Evolutionary conservation across 176 grass and related monocot genomes (phyloP).

Genomic region (Rhynchospora pubera): DNA sequence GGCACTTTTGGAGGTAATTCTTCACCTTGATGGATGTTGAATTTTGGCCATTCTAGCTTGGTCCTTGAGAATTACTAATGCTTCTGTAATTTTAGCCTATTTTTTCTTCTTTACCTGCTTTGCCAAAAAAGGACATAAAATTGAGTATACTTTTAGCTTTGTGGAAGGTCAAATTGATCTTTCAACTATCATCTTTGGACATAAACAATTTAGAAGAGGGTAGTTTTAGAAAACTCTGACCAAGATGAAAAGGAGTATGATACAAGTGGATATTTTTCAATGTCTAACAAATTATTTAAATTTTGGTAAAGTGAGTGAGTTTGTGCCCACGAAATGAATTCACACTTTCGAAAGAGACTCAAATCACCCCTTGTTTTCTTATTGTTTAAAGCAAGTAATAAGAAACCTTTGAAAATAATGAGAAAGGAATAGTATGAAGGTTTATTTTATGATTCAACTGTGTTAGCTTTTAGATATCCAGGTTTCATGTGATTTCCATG

Average conservation of each 20-base stretch:
- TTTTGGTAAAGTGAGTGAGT: background rate
- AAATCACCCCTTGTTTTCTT: background rate
- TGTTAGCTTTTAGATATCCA: background rate
- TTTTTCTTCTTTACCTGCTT: background rate
- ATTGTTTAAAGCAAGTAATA: background rate
- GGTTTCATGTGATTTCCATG: background rate
- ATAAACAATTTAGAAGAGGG: background rate
- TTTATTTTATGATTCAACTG: background rate
- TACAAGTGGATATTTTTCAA: background rate
- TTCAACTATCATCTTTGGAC: background rate
- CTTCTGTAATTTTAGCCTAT: background rate
- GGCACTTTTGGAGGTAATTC: constrained; percentile 44
- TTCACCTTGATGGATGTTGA: background rate
- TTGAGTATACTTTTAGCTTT: background rate
- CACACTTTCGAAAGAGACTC: background rate
- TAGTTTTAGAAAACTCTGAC: background rate
- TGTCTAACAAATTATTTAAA: background rate
- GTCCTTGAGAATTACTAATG: background rate
- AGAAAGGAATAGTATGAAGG: background rate
- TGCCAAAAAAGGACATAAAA: background rate
- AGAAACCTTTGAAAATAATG: background rate
- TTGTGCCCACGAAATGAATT: background rate
- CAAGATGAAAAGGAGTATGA: background rate
- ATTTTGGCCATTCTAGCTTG: background rate
- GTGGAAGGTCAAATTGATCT: background rate